Base-by-base conservation (phyloP, 2,329 filamentous ascomycete species). In the Fusarium sp. region DNA sequence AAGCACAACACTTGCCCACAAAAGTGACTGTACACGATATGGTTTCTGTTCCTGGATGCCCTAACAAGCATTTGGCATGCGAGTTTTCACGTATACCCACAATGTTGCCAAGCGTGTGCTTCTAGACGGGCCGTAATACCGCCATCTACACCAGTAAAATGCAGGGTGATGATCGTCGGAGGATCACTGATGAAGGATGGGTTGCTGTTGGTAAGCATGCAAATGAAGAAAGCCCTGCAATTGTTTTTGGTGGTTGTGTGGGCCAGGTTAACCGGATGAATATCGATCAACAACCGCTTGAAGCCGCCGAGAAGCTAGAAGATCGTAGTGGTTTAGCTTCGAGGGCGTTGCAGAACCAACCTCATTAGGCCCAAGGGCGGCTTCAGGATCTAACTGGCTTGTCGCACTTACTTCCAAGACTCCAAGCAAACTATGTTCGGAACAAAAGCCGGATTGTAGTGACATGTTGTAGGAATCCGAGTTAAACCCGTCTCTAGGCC, bases 381-480 rank as follows among this genome's bases (percentile, higher is more conserved):
- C 29, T 49, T 61, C 49, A 32, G 37, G 44, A 10, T 37, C 16
- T 7, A 37, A 45, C 41, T 34, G 53, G 29, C 37, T 40, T 29
- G 29, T 18, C 34, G 20, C 20, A 25, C 27, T 42, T 42, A 49
- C 40, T 48, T 29, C 25, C 20, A 44, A 58, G 51, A 30, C 47
- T 34, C 54, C 49, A 58, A 52, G 56, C 48, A 58, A 52, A 61
- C 48, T 24, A 22, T n/a, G 54, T 25, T 25, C 16, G 37, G 34
- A 52, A 55, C 44, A 49, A 29, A 44, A 25, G 27, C 4, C 27
- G 29, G 10, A 32, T 41, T 27, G 52, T 51, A 46, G 58, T 66
- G 61, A 62, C 45, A 52, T 44, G 47, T 66, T 48, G 58, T 18
- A 41, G 34, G 22, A 14, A 42, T 32, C 51, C n/a, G 48, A 57